Conservation (phyloP, 2,329 filamentous ascomycete genomes). For the Calonectria multiphialidica region DNA sequence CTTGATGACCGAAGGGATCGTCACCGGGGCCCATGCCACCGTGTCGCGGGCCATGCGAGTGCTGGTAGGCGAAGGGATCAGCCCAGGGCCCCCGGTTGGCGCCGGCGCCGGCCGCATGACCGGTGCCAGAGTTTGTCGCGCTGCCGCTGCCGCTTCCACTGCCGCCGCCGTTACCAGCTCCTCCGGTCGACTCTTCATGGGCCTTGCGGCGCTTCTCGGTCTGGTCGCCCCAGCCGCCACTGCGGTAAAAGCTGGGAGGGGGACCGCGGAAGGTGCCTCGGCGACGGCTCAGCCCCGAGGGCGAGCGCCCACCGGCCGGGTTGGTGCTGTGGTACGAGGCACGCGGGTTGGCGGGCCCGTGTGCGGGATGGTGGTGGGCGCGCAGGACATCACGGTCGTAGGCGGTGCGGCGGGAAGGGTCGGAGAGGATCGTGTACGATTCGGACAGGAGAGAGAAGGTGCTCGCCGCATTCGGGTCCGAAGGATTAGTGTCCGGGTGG, state of each 20-base stretch:
- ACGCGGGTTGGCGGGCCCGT: constrained; percentile 46
- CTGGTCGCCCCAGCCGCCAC: constrained; percentile 81
- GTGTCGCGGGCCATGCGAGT: constrained; percentile 21
- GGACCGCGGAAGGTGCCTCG: constrained; percentile 84
- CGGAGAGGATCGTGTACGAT: constrained; percentile 83
- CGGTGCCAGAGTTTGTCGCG: background rate
- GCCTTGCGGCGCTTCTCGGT: constrained; percentile 68
- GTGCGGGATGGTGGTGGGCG: constrained; percentile 49
- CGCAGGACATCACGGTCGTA: constrained; percentile 82
- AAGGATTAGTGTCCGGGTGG: constrained; percentile 91
- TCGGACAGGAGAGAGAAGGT: constrained; percentile 88
- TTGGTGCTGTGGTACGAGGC: constrained; percentile 70
- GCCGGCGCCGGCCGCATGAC: background rate
- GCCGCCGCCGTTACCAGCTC: constrained; percentile 19
- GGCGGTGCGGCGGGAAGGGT: constrained; percentile 77
- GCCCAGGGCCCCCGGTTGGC: constrained; percentile 38
- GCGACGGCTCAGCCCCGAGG: constrained; percentile 84
- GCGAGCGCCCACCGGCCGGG: constrained; percentile 80
- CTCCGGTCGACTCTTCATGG: constrained; percentile 58
- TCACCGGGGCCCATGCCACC: constrained; percentile 72
- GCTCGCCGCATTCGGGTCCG: constrained; percentile 77
- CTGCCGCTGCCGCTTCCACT: constrained; percentile 19
- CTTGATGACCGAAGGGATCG: constrained; percentile 58
- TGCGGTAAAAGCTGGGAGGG: constrained; percentile 88
- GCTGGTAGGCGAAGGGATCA: constrained; percentile 33